Percentiles rank a stretch among this genome's conserved stretches.
Evolutionary conservation across 805 yeast species (phyloP).

Genomic region (Spathaspora girioi): DNA sequence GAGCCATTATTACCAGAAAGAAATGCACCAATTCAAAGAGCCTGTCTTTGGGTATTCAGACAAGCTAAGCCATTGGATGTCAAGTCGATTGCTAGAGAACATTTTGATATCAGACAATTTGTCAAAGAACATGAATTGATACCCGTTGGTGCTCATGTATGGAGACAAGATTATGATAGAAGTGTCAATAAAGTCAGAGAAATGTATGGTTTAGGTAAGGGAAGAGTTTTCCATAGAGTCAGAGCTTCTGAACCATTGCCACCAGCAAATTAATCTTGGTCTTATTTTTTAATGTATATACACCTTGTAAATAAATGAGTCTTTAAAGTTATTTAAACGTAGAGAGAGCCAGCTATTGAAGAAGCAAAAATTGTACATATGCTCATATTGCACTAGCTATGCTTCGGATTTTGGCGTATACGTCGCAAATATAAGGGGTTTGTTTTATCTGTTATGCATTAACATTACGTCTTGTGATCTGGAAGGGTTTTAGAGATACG

Average conservation of each 20-base stretch:
- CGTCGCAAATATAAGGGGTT: no score
- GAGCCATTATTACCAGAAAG: slow-evolving; percentile 86
- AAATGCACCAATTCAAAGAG: slow-evolving; percentile 79
- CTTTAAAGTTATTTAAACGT: background rate
- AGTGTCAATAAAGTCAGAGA: slow-evolving; percentile 65
- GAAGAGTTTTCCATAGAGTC: slow-evolving; percentile 70
- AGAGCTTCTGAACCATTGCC: slow-evolving; percentile 33
- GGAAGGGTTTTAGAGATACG: no score
- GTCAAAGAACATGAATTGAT: slow-evolving; percentile 50
- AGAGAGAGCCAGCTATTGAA: background rate
- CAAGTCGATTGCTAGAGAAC: slow-evolving; percentile 31
- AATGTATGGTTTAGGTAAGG: slow-evolving; percentile 68
- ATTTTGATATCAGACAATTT: slow-evolving; percentile 73
- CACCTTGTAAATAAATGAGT: background rate
- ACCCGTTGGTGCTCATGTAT: slow-evolving; percentile 90
- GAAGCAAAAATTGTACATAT: background rate
- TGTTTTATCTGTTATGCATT: no score
- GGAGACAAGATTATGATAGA: slow-evolving; percentile 84
- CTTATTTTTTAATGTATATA: background rate
- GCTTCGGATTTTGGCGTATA: no score
- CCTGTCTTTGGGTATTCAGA: slow-evolving; percentile 86
- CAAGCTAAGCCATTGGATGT: slow-evolving; percentile 38
- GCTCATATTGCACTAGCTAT: no score
- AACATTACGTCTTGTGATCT: no score
- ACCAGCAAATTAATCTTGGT: background rate